Base-by-base conservation (phyloP, 352 stramenopile species). In the Pythium sp. region DNA sequence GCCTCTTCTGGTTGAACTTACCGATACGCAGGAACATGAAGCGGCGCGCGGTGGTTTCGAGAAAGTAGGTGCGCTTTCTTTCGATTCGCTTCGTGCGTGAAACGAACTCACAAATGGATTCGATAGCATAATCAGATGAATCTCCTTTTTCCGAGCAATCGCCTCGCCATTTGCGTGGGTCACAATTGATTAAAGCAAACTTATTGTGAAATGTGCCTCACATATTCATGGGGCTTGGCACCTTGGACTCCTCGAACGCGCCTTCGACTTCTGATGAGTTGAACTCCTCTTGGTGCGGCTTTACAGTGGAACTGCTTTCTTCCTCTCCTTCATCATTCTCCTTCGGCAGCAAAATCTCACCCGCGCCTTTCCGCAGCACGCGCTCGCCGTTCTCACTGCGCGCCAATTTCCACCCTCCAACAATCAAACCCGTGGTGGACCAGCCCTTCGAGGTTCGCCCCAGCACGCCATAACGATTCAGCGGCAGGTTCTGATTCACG, bases 391-490 rank as follows among this genome's bases (percentile, higher is more conserved):
- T 71, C 32, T 66, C 63, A 2, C 69, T 73, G 20, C 63, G 65
- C 18, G 66, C 72, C 18, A 86, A 51, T 5, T 75, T 69, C 78
- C 78, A 86, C 22, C 78, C 78, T 63, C 80, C 75, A 3, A 86
- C 74, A 41, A 86, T 71, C 15, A 86, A 58, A 2, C 69, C 78
- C 0, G 73, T 76, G 34, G 74, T 83, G 59, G 72, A 83, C 75
- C 76, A 86, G 22, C 78, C 78, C 22, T 69, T 72, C 15, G 73
- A 73, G 3, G 78, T 83, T 1, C 78, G 73, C 14, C 78, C 78
- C 15, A 86, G 68, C 55, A 86, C 75, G 28, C 78, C 78, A 55
- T 86, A 86, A 15, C 76, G 69, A 22, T 71, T 82, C 38, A 86
- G 67, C 11, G 78, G 76, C 38, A 86, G 68, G 58, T 83, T 83